Percentiles rank a stretch among this genome's conserved stretches.
phyloP scores from a whole-genome alignment of 306 rosid species.

The Glycine soja region DNA sequence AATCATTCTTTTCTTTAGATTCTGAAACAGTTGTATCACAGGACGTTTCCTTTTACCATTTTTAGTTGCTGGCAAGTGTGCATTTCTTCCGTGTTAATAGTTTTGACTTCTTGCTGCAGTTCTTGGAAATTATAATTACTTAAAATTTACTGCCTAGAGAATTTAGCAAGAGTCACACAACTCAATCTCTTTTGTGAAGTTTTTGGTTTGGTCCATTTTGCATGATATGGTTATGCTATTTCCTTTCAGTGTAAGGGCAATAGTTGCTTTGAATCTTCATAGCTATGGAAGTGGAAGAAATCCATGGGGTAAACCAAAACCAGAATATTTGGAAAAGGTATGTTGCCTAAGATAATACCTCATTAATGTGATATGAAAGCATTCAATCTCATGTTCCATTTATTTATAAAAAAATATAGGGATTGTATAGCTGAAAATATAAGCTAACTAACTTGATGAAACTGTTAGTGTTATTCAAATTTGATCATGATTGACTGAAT shows the following conservation, averaged over 20 bases:
- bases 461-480: not conserved
- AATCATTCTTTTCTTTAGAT: not conserved
- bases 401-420: not conserved
- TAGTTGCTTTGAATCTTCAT: conserved; percentile 92
- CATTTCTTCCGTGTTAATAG: conserved; percentile 28
- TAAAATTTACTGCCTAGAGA: conserved; percentile 21
- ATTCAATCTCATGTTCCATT: not conserved
- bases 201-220: conserved; percentile 39
- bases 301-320: conserved; percentile 94
- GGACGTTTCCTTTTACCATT: conserved; percentile 23
- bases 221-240: conserved; percentile 42
- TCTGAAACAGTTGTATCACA: not conserved
- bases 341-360: conserved; percentile 25
- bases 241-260: conserved; percentile 84
- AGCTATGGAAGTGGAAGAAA: conserved; percentile 97
- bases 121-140: conserved; percentile 29
- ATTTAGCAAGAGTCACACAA: conserved; percentile 22
- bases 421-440: conserved; percentile 6
- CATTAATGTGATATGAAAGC: conserved; percentile 36
- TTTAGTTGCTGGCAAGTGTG: conserved; percentile 6
- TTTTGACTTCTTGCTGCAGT: conserved; percentile 14
- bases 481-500: conserved; percentile 30
- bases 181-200: conserved; percentile 14
- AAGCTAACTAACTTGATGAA: conserved; percentile 5
- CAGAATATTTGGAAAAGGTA: conserved; percentile 95